Evolutionary conservation across 345 rosid species (phyloP), one percentile per base, ranked within the genome.

Genomic region (Acer negundo): DNA sequence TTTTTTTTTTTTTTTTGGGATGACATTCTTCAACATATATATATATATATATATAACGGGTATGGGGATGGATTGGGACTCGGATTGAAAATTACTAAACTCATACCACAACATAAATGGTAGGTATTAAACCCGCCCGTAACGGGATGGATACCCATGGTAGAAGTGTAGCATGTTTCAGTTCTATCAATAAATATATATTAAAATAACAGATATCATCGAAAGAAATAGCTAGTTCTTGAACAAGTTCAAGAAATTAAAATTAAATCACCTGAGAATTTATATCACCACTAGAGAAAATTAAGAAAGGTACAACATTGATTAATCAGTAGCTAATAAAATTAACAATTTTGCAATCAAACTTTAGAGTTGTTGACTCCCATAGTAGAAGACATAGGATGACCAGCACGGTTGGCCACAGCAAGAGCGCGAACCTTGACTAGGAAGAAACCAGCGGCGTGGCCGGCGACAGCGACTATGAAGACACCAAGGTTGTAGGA

Each of bases 401-500:
- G 10, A 47, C 22, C 74, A 11, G 38, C 61, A 20, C 24, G 26
- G 46, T 62, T 47, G 28, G 70, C 68, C 22, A 6, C 28, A 28
- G 81, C 81, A 42, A 63, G 77, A 73, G 77, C 80, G 20, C 86
- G 79, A 40, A 77, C 66, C 79, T 78, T 86, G 73, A 84, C 66
- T 3, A 84, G 1, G 8, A 86, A 84, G 63, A 66, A 75, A 2
- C 87, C 87, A n/a, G 77, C 16, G 0, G 81, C 67, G 44, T 86
- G 87, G 11, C 91, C 87, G 0, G 69, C 82, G 15, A 86, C 75
- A 13, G 86, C 85, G 4, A 84, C 87, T 24, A 86, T 19, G 61
- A 88, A 86, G 51, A 86, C 82, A 15, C 91, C 89, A 6, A 78
- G 72, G 56, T 88, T 88, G 79, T 66, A 84, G 24, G 89, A 81